Evolutionary conservation across 2,329 filamentous ascomycete species (phyloP).

Genomic region (Apiospora arundinis): DNA sequence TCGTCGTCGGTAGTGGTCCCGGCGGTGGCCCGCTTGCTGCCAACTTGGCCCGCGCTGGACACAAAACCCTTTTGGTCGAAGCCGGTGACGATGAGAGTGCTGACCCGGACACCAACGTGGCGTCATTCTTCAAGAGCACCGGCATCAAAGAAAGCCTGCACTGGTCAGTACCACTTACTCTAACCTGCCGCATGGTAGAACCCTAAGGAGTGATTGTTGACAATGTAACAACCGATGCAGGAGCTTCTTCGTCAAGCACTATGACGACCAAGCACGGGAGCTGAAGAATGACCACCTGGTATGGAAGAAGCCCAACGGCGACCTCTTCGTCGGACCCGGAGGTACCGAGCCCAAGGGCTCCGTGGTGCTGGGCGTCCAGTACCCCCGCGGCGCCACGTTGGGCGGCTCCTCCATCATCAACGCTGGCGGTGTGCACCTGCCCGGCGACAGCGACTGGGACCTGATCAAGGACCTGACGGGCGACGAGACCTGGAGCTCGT

Average conservation of each 20-base stretch:
- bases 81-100: conserved; percentile 43
- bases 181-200: not conserved
- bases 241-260: conserved; percentile 69
- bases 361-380: conserved; percentile 38
- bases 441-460: conserved; percentile 49
- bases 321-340: conserved; percentile 40
- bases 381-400: conserved; percentile 46
- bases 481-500: conserved; percentile 49
- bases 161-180: conserved; percentile 25
- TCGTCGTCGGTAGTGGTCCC: conserved; percentile 60
- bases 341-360: conserved; percentile 31
- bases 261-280: conserved; percentile 55
- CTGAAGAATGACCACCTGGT: conserved; percentile 58
- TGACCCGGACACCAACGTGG: conserved; percentile 24
- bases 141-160: conserved; percentile 25
- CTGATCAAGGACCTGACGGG: conserved; percentile 48
- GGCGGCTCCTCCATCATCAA: conserved; percentile 42
- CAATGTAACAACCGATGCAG: conserved; percentile 47
- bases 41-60: conserved; percentile 55
- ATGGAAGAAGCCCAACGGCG: conserved; percentile 44
- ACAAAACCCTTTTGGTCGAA: conserved; percentile 58
- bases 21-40: conserved; percentile 57
- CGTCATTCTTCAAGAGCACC: conserved; percentile 26
- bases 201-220: conserved; percentile 38
- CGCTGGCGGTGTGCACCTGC: conserved; percentile 45